Base-by-base conservation (phyloP, 2,329 filamentous ascomycete species). In the Emericellopsis atlantica region DNA sequence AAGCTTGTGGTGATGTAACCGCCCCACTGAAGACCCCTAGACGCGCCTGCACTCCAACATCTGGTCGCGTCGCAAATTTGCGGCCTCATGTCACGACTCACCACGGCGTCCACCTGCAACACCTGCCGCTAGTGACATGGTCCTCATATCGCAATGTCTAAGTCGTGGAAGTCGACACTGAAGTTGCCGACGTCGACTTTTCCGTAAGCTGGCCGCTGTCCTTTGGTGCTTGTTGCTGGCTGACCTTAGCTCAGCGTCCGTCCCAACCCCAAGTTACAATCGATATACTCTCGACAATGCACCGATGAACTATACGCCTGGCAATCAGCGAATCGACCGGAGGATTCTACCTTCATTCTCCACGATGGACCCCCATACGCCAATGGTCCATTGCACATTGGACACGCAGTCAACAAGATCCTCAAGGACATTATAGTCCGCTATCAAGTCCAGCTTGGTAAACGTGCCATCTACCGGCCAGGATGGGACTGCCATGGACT, bases 401-500 rank as follows among this genome's bases (percentile, higher is more conserved):
- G 92, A 3, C 92, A 98, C 67, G 88, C 92, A 31, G 67, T 98
- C 55, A 98, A 98, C 63, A 98, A 98, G 65, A 82, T 96, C 50
- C 70, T 95, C 44, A 98, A 98, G 67, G 92, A 98, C 61, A 84
- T 96, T 53, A 85, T 94, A 46, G 72, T 88, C 50, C 77, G 92
- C 33, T 79, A 82, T 45, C 79, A 95, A 63, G 66, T 96, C 45
- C 78, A 84, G 45, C 74, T 81, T 54, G 92, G 71, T 51, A 52
- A 51, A 53, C 72, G 76, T 46, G 80, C 96, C 29, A 70, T 79
- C 32, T 98, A 93, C 54, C 70, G 88, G 14, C 92, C 92, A 2
- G 90, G 92, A 36, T 98, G 92, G 92, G 93, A 98, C 58, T 98
- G 92, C 49, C 92, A 98, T 66, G 92, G 92, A 1, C 72, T 98